Percentiles rank a stretch among this genome's conserved stretches.
These are phyloP conservation scores for Basidiobolus meristosporus DNA, from an alignment of 371 early-diverging fungal species.

Conservation along the genomic window DNA sequence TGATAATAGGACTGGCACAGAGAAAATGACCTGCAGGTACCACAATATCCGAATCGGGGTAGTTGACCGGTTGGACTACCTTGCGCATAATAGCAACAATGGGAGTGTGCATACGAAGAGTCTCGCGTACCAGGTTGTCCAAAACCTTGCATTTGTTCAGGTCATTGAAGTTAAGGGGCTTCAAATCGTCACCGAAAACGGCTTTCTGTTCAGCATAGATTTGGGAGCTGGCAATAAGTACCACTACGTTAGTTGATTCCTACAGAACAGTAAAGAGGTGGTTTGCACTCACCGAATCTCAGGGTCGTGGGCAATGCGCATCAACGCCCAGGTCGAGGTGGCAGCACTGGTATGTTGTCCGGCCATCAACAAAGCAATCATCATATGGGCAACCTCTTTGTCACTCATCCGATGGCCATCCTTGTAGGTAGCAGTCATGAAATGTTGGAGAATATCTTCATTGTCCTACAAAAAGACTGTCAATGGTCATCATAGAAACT, in stretches of 20 bases:
- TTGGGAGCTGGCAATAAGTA: constrained; percentile 9
- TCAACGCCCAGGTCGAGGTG: constrained; percentile 78
- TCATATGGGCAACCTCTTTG: too few species aligned
- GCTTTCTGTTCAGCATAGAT: constrained; percentile 42
- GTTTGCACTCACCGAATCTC: too few species aligned
- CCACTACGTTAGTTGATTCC: too few species aligned
- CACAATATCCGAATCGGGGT: constrained; percentile 49
- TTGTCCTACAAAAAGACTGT: too few species aligned
- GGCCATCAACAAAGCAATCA: constrained; percentile 86
- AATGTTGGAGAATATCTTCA: too few species aligned
- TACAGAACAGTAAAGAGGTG: too few species aligned
- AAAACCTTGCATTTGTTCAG: constrained; percentile 54
- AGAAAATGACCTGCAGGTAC: constrained; percentile 83
- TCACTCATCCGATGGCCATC: constrained; percentile 62
- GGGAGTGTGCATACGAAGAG: constrained; percentile 84
- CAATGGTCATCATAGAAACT: too few species aligned
- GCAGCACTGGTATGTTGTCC: constrained; percentile 94
- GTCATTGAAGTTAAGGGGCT: constrained; percentile 51
- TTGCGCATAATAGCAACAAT: constrained; percentile 87
- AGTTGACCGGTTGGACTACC: constrained; percentile 44
- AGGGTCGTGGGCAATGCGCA: constrained; percentile 72
- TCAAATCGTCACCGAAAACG: constrained; percentile 30
- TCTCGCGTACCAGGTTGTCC: constrained; percentile 73
- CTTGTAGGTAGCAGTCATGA: constrained; percentile 78
- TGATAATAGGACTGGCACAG: constrained; percentile 67